These are phyloP conservation scores for Breviolum minutum DNA, from an alignment of 73 alveolate genomes.

Conservation along the genomic window DNA sequence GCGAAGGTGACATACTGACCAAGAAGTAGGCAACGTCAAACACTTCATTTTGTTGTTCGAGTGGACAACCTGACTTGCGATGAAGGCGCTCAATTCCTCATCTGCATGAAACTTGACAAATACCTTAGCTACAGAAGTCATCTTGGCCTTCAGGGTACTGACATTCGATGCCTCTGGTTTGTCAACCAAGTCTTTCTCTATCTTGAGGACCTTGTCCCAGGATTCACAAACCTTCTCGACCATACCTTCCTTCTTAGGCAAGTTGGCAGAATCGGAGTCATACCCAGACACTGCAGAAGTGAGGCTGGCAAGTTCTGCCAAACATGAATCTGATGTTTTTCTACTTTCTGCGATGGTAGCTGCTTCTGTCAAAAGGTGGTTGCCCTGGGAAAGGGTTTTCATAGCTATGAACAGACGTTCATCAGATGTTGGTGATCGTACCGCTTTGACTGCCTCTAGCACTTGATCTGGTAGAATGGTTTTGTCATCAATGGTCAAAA, in stretches of 20 bases:
- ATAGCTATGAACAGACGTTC: background rate
- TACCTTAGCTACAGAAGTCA: background rate
- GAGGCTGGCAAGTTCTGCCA: background rate
- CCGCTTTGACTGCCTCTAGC: background rate
- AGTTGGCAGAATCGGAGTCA: background rate
- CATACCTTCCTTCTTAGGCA: background rate
- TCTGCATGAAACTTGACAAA: background rate
- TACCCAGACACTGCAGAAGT: background rate
- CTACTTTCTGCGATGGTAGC: background rate
- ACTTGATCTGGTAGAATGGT: background rate
- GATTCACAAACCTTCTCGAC: background rate
- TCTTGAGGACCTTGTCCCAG: background rate
- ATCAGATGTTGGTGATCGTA: background rate
- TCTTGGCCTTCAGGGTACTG: background rate
- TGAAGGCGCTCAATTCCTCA: background rate
- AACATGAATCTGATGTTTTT: background rate
- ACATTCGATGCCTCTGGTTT: background rate
- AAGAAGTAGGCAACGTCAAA: background rate
- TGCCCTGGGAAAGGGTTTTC: background rate
- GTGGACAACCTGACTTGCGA: background rate
- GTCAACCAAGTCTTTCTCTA: background rate
- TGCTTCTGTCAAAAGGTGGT: background rate
- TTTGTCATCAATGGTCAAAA: background rate
- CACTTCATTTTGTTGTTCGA: background rate
- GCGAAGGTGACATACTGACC: background rate